These are phyloP conservation scores for Chlorella sp. DNA, from an alignment of 139 green algal genomes.

Conservation along the genomic window DNA sequence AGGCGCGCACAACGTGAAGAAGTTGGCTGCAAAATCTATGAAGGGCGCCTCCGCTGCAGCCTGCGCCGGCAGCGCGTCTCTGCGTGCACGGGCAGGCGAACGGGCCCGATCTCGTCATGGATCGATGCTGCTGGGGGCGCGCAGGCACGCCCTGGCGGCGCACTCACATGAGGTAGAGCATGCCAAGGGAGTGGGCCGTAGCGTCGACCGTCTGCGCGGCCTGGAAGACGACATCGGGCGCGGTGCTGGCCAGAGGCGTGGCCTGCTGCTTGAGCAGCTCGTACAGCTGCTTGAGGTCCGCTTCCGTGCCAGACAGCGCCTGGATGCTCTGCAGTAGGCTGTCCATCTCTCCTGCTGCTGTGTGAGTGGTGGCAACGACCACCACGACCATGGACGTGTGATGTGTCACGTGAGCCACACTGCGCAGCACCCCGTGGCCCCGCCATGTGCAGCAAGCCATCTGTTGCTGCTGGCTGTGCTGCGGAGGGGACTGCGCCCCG, in stretches of 20 bases:
- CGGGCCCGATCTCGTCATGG: background rate
- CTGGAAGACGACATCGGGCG: background rate
- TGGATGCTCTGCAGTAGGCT: too few species aligned
- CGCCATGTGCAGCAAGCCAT: too few species aligned
- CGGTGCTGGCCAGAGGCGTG: background rate
- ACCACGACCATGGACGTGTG: too few species aligned
- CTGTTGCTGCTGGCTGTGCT: too few species aligned
- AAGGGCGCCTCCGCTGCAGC: background rate
- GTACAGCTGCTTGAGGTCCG: background rate
- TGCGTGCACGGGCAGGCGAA: background rate
- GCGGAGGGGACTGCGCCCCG: too few species aligned
- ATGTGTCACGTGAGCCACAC: too few species aligned
- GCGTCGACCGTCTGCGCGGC: background rate
- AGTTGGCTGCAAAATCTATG: background rate
- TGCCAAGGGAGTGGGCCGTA: background rate
- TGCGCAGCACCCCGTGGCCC: too few species aligned
- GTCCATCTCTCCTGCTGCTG: too few species aligned
- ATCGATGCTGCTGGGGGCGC: background rate
- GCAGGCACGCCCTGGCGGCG: background rate
- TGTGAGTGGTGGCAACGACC: too few species aligned
- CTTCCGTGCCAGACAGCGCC: background rate
- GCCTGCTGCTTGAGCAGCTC: background rate
- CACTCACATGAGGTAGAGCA: background rate
- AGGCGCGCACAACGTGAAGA: background rate
- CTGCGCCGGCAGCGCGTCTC: background rate